Percentiles rank a stretch among this genome's conserved stretches.
Evolutionary conservation across 2,329 filamentous ascomycete genomes (phyloP).

Genomic region (Truncatella angustata): DNA sequence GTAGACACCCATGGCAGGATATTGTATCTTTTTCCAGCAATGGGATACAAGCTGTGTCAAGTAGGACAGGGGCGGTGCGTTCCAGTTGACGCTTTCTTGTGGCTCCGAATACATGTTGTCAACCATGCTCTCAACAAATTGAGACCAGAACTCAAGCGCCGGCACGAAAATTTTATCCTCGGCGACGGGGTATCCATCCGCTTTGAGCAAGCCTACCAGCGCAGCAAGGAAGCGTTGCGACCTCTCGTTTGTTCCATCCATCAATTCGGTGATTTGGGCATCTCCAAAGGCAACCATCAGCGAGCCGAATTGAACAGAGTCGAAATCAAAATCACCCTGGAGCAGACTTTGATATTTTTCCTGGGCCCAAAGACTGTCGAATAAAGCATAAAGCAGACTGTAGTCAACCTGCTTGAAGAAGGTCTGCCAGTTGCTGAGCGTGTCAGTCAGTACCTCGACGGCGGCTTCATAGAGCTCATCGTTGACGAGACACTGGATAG

Average conservation of each 20-base stretch:
- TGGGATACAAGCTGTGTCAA: constrained; percentile 64
- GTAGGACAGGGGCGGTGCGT: constrained; percentile 54
- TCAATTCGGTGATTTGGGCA: constrained; percentile 59
- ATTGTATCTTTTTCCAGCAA: constrained; percentile 68
- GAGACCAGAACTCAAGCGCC: constrained; percentile 78
- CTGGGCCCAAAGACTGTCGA: constrained; percentile 59
- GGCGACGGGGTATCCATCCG: constrained; percentile 64
- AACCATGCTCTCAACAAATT: constrained; percentile 67
- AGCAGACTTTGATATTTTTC: constrained; percentile 54
- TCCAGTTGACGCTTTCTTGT: constrained; percentile 49
- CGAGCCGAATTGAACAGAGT: constrained; percentile 63
- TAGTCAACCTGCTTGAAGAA: constrained; percentile 62
- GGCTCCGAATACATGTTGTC: constrained; percentile 56
- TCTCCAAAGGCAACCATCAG: constrained; percentile 69
- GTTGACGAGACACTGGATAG: constrained; percentile 59
- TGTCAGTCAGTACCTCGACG: constrained; percentile 63
- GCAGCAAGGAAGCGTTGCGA: constrained; percentile 53
- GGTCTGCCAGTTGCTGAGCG: constrained; percentile 61
- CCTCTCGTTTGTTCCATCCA: constrained; percentile 48
- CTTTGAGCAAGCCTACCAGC: constrained; percentile 64
- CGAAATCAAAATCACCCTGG: constrained; percentile 61
- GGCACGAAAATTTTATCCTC: constrained; percentile 75
- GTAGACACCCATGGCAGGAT: constrained; percentile 57
- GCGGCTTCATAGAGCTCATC: constrained; percentile 58
- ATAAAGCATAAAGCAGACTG: constrained; percentile 53